A percentile compares a stretch with the other conserved stretches of the same genome.
Conservation (phyloP, 768 basidiomycete genomes). For the Porpolomopsis calyptriformis region DNA sequence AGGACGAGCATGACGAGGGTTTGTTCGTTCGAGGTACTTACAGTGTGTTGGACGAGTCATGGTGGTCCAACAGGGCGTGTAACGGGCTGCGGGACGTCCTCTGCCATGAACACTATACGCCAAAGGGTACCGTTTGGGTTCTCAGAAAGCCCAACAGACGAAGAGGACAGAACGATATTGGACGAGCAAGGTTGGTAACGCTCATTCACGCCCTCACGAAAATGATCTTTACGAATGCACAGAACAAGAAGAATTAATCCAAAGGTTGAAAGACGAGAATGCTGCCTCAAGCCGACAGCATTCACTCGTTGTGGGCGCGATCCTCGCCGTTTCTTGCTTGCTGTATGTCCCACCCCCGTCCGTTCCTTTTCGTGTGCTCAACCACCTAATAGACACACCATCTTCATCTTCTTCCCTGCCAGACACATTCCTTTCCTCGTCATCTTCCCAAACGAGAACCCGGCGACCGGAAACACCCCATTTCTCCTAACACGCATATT, state of each 20-base stretch:
- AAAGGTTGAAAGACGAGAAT: conserved; percentile 36
- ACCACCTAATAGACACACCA: conserved; percentile 33
- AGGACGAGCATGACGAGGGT: neutral
- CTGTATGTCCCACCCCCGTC: conserved; percentile 29
- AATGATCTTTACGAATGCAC: neutral
- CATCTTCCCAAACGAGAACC: conserved; percentile 26
- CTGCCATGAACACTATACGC: conserved; percentile 5
- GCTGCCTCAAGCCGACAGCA: conserved; percentile 32
- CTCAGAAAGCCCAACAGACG: too few species aligned
- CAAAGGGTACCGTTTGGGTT: conserved; percentile 8
- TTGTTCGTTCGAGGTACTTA: too few species aligned
- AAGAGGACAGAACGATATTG: conserved; percentile 3
- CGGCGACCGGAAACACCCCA: conserved; percentile 17
- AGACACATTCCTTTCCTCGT: conserved; percentile 37
- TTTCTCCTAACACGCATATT: conserved; percentile 38
- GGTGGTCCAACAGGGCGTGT: neutral
- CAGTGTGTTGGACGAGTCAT: conserved; percentile 6
- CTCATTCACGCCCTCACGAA: neutral
- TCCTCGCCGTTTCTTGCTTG: conserved; percentile 34
- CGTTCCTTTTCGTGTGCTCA: neutral
- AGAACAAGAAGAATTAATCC: conserved; percentile 57
- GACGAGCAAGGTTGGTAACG: conserved; percentile 11
- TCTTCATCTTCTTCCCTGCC: conserved; percentile 33
- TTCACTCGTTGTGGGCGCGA: conserved; percentile 26
- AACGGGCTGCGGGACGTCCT: neutral